phyloP scores from a whole-genome alignment of 2,329 filamentous ascomycete species.

The Trichoderma sp. region DNA sequence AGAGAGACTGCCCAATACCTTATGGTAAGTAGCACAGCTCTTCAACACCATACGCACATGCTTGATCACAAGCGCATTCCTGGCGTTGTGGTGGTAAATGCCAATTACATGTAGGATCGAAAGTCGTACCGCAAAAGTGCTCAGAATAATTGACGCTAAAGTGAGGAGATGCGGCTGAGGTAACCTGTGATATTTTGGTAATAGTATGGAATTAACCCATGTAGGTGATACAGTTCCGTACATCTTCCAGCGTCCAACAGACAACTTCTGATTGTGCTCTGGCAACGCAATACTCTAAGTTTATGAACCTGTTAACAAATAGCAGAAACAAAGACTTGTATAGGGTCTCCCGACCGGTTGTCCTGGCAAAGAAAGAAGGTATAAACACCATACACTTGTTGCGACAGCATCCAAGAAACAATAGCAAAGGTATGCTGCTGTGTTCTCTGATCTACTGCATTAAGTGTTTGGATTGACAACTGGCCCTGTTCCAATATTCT shows the following conservation, averaged over 20 bases:
- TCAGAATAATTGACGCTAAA: neutral
- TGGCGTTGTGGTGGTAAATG: neutral
- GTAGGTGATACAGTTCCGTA: neutral
- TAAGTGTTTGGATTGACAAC: neutral
- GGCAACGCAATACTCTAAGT: neutral
- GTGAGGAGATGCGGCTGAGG: neutral
- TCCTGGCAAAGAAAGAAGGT: neutral
- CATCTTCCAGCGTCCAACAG: neutral
- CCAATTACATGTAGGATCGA: neutral
- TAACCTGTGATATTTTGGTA: neutral
- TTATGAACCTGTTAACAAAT: neutral
- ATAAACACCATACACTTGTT: neutral
- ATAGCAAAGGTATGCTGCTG: neutral
- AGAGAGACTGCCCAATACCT: neutral
- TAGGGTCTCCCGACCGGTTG: accelerated
- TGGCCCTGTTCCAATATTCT: neutral
- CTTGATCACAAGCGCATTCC: neutral
- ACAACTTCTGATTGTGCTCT: accelerated
- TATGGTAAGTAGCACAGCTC: neutral
- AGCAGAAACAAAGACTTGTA: neutral
- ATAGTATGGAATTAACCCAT: neutral
- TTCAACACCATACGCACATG: neutral
- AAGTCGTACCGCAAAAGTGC: neutral
- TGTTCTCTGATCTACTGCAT: neutral
- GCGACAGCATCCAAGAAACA: neutral